Evolutionary conservation across 1,139 yeast genomes (phyloP), one percentile per base, ranked within the genome.

Genomic region (Sugiyamaella paludigena): DNA sequence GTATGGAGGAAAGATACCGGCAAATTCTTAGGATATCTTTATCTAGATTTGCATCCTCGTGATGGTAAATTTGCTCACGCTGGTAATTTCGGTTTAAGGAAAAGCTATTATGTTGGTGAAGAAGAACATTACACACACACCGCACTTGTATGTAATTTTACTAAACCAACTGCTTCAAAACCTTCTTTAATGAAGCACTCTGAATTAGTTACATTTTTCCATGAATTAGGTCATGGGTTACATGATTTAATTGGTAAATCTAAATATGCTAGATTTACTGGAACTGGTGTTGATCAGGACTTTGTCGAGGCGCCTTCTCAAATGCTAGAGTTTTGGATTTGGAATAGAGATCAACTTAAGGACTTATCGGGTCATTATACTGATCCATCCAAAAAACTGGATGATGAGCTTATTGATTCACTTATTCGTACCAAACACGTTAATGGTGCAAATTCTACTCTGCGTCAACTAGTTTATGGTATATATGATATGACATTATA

Each of bases 221-320:
- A 87, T 63, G 96, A 87, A 68, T 75, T 87, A 58, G 96, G 96
- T 28, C 96, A 87, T 63, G 96, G 95, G 49, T 83, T 87, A 50
- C 96, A 87, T 67, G 86, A 81, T 56, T 71, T 87, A 38, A 76
- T 87, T 51, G 85, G 91, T 7, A 73, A 76, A 52, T 83, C 91
- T 41, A 73, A 71, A 51, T 81, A 78, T 58, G 75, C 84, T 1
- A 74, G 83, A 53, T 86, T 86, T 69, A 85, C 83, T 61, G 95
- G 95, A 16, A 83, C 89, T 27, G 72, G 78, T 39, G 91, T 84
- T 26, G 82, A 85, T 40, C 76, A 92, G 75, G 96, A 87, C 69
- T 87, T 87, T 68, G 95, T 87, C 43, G 95, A 87, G 67, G 87
- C 92, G 38, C 95, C 95, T 26, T 86, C 95, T 1, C 95, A 87